These are phyloP conservation scores for Jaenimonas drosophilae DNA, from an alignment of 208 protist genomes.

Conservation along the genomic window DNA sequence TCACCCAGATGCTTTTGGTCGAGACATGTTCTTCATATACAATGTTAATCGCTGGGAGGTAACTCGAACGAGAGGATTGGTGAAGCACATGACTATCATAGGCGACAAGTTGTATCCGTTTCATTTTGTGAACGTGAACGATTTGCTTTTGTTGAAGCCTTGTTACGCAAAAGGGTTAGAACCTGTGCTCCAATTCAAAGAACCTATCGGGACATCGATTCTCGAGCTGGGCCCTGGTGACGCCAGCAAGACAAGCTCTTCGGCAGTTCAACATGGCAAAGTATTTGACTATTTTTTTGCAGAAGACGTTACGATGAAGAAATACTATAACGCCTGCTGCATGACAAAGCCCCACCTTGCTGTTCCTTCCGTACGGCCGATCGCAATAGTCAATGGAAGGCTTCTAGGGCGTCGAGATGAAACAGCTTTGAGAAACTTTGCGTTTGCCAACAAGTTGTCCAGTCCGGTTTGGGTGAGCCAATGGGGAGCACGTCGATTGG, in stretches of 20 bases:
- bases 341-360: conserved; percentile 64
- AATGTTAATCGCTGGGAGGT: conserved; percentile 82
- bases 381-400: conserved; percentile 74
- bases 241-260: no score
- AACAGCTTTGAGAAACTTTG: conserved; percentile 53
- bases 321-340: conserved; percentile 78
- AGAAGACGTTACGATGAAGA: conserved; percentile 73
- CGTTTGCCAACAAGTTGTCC: conserved; percentile 77
- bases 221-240: no score
- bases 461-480: conserved; percentile 83
- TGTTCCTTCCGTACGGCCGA: conserved; percentile 62
- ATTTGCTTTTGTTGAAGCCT: conserved; percentile 32
- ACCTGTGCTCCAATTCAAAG: no score
- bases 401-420: conserved; percentile 73
- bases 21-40: conserved; percentile 71
- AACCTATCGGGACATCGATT: no score
- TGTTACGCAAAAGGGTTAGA: conserved; percentile 11
- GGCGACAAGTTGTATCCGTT: conserved; percentile 63
- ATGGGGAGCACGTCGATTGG: conserved; percentile 32
- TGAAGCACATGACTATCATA: conserved; percentile 78
- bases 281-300: conserved; percentile 53
- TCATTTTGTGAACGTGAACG: conserved; percentile 81
- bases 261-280: neutral
- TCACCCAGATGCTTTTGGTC: conserved; percentile 57
- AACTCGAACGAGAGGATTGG: conserved; percentile 63